Evolutionary conservation across 306 rosid species (phyloP), one percentile per base, ranked within the genome.

Genomic region (Potentilla sterilis): DNA sequence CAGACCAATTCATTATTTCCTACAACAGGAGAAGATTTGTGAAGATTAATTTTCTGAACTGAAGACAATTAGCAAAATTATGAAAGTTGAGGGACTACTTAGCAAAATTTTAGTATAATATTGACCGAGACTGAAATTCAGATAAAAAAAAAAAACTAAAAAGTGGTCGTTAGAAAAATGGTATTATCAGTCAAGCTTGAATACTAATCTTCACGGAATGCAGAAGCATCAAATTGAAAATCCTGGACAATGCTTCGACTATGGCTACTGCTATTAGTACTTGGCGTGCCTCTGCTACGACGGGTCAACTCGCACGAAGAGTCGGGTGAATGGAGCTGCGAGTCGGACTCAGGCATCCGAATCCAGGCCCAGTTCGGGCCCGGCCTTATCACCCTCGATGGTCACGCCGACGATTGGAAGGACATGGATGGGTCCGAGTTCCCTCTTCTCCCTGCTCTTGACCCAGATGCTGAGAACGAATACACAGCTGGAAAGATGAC

Each of bases 331-430:
- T 95, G 98, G 98, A 85, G 81, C 69, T 95, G 98, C 79, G 88
- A 88, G 12, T 83, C 91, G 62, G 87, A 74, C 78, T 83, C 93
- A 43, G 97, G 86, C 79, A 84, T 84, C 86, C 92, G 82, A 72
- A 83, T 92, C 22, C 81, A 76, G 47, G 82, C 90, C 75, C 84
- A 84, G 66, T 95, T 85, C 84, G 80, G 80, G 42, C 96, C 93
- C 5, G 98, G 96, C 1, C 43, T 88, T 54, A 69, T 95, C 35
- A 90, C 98, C 43, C 89, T 95, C 14, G 98, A 95, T 16, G 98
- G 97, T 38, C 96, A 86, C 66, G 86, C 92, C 48, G 98, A 95
- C 40, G 98, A 95, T 76, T 95, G 98, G 98, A 83, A 86, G 80
- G 89, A 83, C 83, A 83, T 89, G 82, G 97, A 87, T 78, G 97